Evolutionary conservation across 495 filamentous ascomycete species (phyloP), one percentile per base, ranked within the genome.

Genomic region (Astrocystis sublimbata): DNA sequence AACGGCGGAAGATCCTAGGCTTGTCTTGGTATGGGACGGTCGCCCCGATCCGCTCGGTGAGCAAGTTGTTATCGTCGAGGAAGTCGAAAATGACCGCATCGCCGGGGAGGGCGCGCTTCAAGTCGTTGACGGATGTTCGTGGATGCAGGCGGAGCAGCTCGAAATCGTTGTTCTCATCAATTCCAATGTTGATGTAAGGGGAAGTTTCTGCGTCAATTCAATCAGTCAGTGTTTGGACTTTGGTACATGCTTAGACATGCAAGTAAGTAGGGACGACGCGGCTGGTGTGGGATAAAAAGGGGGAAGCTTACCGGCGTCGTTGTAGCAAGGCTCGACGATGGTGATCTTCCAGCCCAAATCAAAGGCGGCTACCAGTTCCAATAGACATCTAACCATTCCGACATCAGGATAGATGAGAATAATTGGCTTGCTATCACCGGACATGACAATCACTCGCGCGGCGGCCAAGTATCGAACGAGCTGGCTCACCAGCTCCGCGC

Each of bases 401-500:
- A 42, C n/a, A 46, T 80, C 78, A 0, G 78, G 63, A 2, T 75
- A 72, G 15, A 79, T 54, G 4, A 80, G 50, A 19, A 76, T 28
- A 6, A 76, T 17, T 33, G 40, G 60, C n/a, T 50, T 31, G 5
- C 47, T 6, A n/a, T 21, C 15, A 12, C 15, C 23, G 5, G 46
- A 51, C 7, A 76, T 65, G 2, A 55, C 58, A 15, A 71, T 38
- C 0, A 64, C 68, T 0, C 58, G 26, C 6, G 75, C 24, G 2
- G 71, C 70, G 0, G 62, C 40, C 2, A 78, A 38, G 23, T 74
- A 75, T 42, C 76, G 69, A 33, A 66, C 50, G 41, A 59, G n/a
- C 15, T 66, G 65, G 21, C 60, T 57, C n/a, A 70, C 35, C 0
- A 68, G 10, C 1, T 24, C 46, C 12, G 63, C 31, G n/a, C 59